A percentile compares a stretch with the other conserved stretches of the same genome.
Evolutionary conservation across 192 early-diverging fungal species (phyloP).

Genomic region (Blastocladiella britannica): DNA sequence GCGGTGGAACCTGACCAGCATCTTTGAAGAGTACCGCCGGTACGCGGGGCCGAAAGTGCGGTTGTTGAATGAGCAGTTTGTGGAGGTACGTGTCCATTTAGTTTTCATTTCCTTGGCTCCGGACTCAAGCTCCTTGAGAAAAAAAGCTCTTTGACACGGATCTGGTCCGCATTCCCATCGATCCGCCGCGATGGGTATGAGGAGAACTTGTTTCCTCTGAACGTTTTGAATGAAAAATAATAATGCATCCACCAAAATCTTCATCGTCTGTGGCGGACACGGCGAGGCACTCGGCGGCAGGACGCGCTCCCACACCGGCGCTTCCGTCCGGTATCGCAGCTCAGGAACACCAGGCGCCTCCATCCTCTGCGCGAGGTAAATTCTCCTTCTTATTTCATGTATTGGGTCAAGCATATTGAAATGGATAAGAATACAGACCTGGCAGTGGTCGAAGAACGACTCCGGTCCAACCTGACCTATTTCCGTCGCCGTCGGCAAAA

Average conservation of each 20-base stretch:
- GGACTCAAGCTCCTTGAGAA: neutral
- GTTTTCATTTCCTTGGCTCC: conserved; percentile 1
- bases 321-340: neutral
- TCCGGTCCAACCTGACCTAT: neutral
- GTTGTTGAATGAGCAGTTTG: conserved; percentile 88
- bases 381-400: too few species aligned
- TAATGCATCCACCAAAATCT: too few species aligned
- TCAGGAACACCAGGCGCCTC: neutral
- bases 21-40: conserved; percentile 94
- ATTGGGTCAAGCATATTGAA: too few species aligned
- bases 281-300: too few species aligned
- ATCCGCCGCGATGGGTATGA: conserved; percentile 54
- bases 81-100: conserved; percentile 25
- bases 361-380: neutral
- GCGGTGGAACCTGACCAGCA: conserved; percentile 91
- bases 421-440: too few species aligned
- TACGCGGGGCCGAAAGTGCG: conserved; percentile 93
- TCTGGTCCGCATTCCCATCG: conserved; percentile 58
- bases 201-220: conserved; percentile 3
- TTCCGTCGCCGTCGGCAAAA: neutral
- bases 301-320: too few species aligned
- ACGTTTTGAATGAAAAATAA: too few species aligned
- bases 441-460: neutral
- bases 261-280: too few species aligned
- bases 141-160: conserved; percentile 95